A percentile compares a stretch with the other conserved stretches of the same genome.
phyloP scores from a whole-genome alignment of 1,284 basidiomycete genomes.

The Trametes polyzona region DNA sequence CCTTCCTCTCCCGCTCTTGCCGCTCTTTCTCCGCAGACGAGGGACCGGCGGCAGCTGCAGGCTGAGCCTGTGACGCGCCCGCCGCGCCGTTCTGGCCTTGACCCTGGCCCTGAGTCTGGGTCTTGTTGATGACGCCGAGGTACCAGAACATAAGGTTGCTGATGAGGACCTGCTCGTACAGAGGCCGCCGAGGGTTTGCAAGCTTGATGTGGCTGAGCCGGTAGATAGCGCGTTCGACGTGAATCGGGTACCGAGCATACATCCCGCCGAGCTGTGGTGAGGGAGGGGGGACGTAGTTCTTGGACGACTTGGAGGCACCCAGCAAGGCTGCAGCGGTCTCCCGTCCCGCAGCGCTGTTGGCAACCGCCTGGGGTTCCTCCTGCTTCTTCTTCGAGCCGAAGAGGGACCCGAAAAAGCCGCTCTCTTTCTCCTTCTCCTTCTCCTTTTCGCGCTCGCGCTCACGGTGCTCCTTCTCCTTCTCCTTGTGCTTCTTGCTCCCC shows the following conservation, averaged over 20 bases:
- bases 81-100: slow-evolving; percentile 9
- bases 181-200: slow-evolving; percentile 92
- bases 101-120: slow-evolving; percentile 47
- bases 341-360: slow-evolving; percentile 64
- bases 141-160: slow-evolving; percentile 99
- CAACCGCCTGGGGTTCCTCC: slow-evolving; percentile 60
- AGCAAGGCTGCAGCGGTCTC: slow-evolving; percentile 84
- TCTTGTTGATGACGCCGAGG: slow-evolving; percentile 94
- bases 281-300: slow-evolving; percentile 59
- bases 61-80: neutral
- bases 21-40: slow-evolving; percentile 45
- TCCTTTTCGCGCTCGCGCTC: slow-evolving; percentile 54
- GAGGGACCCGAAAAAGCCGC: slow-evolving; percentile 86
- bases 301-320: slow-evolving; percentile 80
- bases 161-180: slow-evolving; percentile 98
- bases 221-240: slow-evolving; percentile 98
- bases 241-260: slow-evolving; percentile 92
- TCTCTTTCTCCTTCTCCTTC: slow-evolving; percentile 74
- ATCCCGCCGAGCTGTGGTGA: slow-evolving; percentile 70
- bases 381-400: slow-evolving; percentile 86
- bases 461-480: slow-evolving; percentile 44
- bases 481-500: slow-evolving; percentile 54
- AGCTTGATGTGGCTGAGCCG: slow-evolving; percentile 97
- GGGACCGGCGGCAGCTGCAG: neutral
- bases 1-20: slow-evolving; percentile 49